Conservation (phyloP, 257 asterid genomes). For the Solanum clarkiae region DNA sequence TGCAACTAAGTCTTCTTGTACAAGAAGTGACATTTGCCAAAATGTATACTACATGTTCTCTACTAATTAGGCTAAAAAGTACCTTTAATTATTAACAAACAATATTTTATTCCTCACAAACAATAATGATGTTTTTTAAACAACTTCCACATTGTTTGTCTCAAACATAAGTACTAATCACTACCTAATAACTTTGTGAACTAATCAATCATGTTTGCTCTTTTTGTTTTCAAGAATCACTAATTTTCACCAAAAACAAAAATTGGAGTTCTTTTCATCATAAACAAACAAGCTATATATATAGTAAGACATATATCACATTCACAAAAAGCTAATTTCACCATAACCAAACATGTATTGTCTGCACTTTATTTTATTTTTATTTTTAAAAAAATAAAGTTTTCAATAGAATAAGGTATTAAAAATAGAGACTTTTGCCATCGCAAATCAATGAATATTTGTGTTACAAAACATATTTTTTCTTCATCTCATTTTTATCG, state of each 20-base stretch:
- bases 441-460: too few species aligned
- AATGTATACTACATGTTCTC: not conserved
- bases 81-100: not conserved
- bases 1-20: not conserved
- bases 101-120: not conserved
- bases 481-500: too few species aligned
- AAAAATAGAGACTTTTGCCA: too few species aligned
- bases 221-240: not conserved
- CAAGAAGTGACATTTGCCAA: not conserved
- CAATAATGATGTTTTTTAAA: not conserved
- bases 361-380: too few species aligned
- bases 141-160: not conserved
- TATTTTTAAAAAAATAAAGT: too few species aligned
- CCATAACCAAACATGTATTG: not conserved
- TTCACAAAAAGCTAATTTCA: not conserved
- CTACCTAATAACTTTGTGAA: not conserved
- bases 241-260: not conserved
- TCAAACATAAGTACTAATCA: not conserved
- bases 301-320: not conserved
- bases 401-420: too few species aligned
- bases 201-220: not conserved
- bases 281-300: not conserved
- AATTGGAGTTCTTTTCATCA: not conserved
- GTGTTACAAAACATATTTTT: too few species aligned
- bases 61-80: not conserved